phyloP scores from a whole-genome alignment of 768 basidiomycete species.

The Pulveroboletus sp. region DNA sequence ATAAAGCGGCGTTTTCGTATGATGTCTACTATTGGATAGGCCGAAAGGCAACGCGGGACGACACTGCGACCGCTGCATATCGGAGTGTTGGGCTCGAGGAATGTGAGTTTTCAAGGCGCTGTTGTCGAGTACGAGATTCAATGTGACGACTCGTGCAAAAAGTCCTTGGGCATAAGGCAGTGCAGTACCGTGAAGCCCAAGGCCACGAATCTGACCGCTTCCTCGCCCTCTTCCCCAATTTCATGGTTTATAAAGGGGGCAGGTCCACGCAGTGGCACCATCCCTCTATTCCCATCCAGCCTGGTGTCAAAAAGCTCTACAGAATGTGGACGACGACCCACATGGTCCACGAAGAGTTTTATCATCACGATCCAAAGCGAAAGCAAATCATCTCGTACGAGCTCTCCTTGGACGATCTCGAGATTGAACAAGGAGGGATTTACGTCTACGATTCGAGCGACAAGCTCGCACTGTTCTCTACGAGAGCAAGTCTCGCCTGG shows the following conservation, averaged over 20 bases:
- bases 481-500: constrained; percentile 50
- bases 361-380: neutral
- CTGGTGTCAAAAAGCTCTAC: constrained; percentile 49
- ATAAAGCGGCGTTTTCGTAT: constrained; percentile 40
- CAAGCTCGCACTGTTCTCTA: constrained; percentile 54
- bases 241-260: constrained; percentile 46
- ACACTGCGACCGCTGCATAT: constrained; percentile 60
- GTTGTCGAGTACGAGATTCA: no score
- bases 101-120: constrained; percentile 35
- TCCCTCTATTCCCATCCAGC: constrained; percentile 41
- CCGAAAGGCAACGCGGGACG: constrained; percentile 55
- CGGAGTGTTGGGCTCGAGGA: constrained; percentile 69
- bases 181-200: constrained; percentile 64
- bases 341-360: constrained; percentile 9
- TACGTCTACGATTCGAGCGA: constrained; percentile 60
- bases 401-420: constrained; percentile 42
- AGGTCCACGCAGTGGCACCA: constrained; percentile 53
- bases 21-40: constrained; percentile 70
- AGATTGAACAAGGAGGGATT: constrained; percentile 52
- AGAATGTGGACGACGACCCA: constrained; percentile 38
- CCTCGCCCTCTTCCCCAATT: constrained; percentile 48
- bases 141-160: no score
- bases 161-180: constrained; percentile 47
- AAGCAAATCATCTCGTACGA: constrained; percentile 45
- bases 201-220: constrained; percentile 52